These are phyloP conservation scores for Datura wrightii DNA, from an alignment of 257 asterid genomes.

Conservation along the genomic window DNA sequence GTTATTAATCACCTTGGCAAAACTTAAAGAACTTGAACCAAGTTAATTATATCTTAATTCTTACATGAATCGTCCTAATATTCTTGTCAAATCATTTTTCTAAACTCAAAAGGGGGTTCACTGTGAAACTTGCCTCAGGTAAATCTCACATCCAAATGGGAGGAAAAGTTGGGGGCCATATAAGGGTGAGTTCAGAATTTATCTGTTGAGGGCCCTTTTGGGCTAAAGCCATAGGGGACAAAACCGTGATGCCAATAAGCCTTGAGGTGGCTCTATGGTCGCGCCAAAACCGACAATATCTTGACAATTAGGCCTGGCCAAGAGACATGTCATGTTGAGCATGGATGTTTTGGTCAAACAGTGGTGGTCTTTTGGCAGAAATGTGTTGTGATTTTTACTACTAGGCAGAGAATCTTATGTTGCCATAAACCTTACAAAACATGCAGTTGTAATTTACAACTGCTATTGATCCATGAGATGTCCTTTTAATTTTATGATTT, in stretches of 20 bases:
- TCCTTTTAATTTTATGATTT: background rate
- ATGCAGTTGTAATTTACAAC: background rate
- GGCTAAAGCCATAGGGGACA: background rate
- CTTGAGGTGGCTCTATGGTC: background rate
- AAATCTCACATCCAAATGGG: background rate
- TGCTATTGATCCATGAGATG: background rate
- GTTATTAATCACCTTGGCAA: background rate
- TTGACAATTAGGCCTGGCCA: background rate
- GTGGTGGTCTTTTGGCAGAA: background rate
- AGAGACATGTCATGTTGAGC: background rate
- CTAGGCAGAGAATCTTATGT: background rate
- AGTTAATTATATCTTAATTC: background rate
- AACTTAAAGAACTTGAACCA: background rate
- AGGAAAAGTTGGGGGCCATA: background rate
- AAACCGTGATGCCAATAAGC: background rate
- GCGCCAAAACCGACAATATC: background rate
- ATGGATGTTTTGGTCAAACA: background rate
- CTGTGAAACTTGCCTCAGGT: background rate
- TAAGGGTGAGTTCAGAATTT: background rate
- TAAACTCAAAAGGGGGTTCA: background rate
- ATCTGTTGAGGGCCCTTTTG: background rate
- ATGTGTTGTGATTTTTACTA: background rate
- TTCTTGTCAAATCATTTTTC: background rate
- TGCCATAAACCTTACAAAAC: background rate
- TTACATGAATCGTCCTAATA: background rate